phyloP scores from a whole-genome alignment of 495 filamentous ascomycete species.

The Talaromyces thailandensis region DNA sequence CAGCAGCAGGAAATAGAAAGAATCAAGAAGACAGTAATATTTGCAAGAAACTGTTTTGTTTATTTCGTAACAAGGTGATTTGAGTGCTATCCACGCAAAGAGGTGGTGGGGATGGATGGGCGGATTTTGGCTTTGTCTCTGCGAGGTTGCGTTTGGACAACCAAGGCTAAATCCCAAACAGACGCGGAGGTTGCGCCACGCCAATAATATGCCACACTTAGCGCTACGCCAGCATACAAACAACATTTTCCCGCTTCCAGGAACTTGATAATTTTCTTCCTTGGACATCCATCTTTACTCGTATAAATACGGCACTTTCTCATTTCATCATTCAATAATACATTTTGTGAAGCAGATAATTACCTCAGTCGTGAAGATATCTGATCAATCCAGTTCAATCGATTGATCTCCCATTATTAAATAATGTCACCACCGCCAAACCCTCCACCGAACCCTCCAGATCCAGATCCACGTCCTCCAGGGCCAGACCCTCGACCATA shows the following conservation, averaged over 20 bases:
- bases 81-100: neutral
- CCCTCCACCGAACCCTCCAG: constrained; percentile 28
- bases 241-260: neutral
- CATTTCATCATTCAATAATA: neutral
- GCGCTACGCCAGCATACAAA: neutral
- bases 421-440: constrained; percentile 59
- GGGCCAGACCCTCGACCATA: constrained; percentile 36
- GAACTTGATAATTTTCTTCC: neutral
- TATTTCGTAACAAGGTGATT: constrained; percentile 9
- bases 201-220: neutral
- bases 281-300: neutral
- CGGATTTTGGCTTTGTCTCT: neutral
- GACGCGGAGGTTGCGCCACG: constrained; percentile 2
- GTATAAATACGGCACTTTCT: neutral
- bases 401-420: constrained; percentile 20
- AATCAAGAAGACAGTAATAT: constrained; percentile 15
- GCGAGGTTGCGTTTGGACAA: constrained; percentile 13
- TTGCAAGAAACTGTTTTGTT: constrained; percentile 15
- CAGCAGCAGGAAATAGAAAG: constrained; percentile 7
- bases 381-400: neutral
- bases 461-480: constrained; percentile 34
- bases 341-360: neutral
- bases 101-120: neutral
- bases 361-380: neutral
- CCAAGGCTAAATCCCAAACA: neutral